Evolutionary conservation across 2,329 filamentous ascomycete genomes (phyloP).

Genomic region (Aspergillus ruber): DNA sequence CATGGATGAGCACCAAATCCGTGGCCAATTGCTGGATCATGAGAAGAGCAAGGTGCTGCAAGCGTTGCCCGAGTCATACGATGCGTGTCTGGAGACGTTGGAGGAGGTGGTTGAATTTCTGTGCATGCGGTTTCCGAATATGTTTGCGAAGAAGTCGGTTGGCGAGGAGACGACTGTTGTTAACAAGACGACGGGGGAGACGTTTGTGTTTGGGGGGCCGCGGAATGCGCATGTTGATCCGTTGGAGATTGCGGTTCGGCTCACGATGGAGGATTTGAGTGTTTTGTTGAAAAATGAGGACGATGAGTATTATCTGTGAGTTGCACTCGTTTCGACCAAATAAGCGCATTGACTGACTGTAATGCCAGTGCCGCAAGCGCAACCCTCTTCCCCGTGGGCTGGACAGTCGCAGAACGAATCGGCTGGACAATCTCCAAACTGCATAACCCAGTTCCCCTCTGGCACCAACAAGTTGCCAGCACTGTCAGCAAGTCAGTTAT

Average conservation of each 20-base stretch:
- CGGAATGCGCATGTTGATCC: conserved; percentile 32
- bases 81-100: conserved; percentile 44
- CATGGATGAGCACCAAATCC: conserved; percentile 37
- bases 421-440: conserved; percentile 45
- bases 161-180: conserved; percentile 26
- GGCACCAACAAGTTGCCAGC: conserved; percentile 42
- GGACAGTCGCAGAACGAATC: conserved; percentile 44
- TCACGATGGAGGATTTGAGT: conserved; percentile 49
- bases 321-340: not conserved
- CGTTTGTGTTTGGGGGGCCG: conserved; percentile 32
- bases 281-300: conserved; percentile 43
- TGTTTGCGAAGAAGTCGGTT: conserved; percentile 32
- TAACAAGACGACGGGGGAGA: conserved; percentile 42
- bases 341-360: not conserved
- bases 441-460: conserved; percentile 43
- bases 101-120: conserved; percentile 42
- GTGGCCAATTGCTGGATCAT: conserved; percentile 34
- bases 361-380: conserved; percentile 43
- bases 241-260: conserved; percentile 45
- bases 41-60: conserved; percentile 40
- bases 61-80: conserved; percentile 38
- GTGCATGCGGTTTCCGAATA: conserved; percentile 36
- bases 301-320: conserved; percentile 44
- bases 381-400: conserved; percentile 49
- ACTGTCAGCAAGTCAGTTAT: conserved; percentile 38